Evolutionary conservation across 129 eudicot genomes (phyloP).

Genomic region (Saposhnikovia divaricata): DNA sequence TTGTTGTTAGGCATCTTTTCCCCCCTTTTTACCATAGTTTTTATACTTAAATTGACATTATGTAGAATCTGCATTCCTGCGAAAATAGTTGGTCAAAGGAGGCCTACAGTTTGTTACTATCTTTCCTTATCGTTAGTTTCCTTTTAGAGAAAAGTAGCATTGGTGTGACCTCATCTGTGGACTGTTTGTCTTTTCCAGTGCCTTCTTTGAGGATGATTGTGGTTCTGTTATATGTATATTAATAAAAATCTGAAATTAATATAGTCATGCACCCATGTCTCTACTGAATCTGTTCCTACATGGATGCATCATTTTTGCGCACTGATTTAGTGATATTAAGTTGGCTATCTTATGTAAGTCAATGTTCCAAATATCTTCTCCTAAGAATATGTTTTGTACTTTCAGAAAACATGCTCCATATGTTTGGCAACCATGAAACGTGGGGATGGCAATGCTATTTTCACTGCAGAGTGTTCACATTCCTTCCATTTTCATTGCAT

Average conservation of each 20-base stretch:
- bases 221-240: neutral
- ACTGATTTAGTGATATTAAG: neutral
- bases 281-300: neutral
- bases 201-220: neutral
- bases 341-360: neutral
- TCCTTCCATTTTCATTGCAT: constrained; percentile 10
- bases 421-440: constrained; percentile 6
- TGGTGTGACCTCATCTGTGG: neutral
- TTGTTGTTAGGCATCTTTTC: neutral
- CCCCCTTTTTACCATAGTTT: neutral
- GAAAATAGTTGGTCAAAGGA: constrained; percentile 1
- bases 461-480: constrained; percentile 7
- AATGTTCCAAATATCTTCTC: neutral
- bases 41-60: neutral
- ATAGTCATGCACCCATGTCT: neutral
- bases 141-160: neutral
- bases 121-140: neutral
- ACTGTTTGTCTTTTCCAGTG: neutral
- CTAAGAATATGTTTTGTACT: neutral
- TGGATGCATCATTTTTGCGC: neutral
- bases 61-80: neutral
- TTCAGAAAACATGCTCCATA: constrained; percentile 6
- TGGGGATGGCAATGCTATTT: constrained; percentile 5
- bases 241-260: neutral
- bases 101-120: neutral